Evolutionary conservation across 495 filamentous ascomycete genomes (phyloP), one percentile per base, ranked within the genome.

Genomic region (Lasiosphaeria miniovina): DNA sequence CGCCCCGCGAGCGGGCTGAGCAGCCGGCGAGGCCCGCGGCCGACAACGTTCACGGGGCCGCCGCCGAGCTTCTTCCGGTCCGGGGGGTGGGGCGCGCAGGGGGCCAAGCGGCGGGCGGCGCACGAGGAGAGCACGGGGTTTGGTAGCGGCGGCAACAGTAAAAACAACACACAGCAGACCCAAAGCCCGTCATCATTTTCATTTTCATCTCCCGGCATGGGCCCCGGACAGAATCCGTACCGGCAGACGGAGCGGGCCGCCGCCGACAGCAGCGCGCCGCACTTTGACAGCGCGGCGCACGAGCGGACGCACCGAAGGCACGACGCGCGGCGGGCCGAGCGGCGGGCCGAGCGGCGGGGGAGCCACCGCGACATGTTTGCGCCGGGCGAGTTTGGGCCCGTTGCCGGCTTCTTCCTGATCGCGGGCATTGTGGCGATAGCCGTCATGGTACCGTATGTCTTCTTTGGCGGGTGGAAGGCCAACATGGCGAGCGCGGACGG

Each of bases 31-130:
- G 79, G 85, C 2, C 24, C 24, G 24, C 24, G 24, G 24, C 24
- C 24, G 24, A 24, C 24, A 0, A 77, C 86, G 3, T 96, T 93
- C 73, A 82, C 80, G 2, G 94, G 94, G 0, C 93, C 94, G 8
- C 93, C 94, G 57, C 93, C 94, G 0, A 88, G 84, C 61, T 98
- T 97, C 73, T 96, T 88, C 70, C 79, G 84, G 15, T 85, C 81
- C 55, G 93, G 91, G 1, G 92, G 90, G 4, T 91, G 86, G 83
- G 85, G 82, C 24, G 60, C 73, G 36, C 78, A 85, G 46, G 58
- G 65, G 12, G 71, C 75, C 49, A 83, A 86, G 72, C 61, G 85
- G 55, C 51, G 68, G 50, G 60, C 70, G 31, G 78, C 77, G 58
- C 77, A 80, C 59, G 74, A 75, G 56, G 65, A 71, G 58, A 72